Base-by-base conservation (phyloP, 2,329 filamentous ascomycete genomes). In the Fusarium goolgardi region DNA sequence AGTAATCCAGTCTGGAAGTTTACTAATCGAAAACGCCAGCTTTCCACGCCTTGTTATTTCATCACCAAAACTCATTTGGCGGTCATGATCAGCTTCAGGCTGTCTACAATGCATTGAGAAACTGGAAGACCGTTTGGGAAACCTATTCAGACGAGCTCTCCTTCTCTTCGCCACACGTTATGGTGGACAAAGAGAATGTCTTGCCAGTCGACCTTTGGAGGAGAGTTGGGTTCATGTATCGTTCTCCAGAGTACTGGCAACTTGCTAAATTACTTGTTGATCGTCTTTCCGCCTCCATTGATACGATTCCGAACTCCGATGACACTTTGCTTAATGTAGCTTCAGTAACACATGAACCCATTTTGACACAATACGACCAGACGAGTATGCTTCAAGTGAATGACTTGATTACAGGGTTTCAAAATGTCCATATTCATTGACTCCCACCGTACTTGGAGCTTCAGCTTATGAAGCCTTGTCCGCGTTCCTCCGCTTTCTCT, bases 331-430 rank as follows among this genome's bases (percentile, higher is more conserved):
- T 34, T n/a, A n/a, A 20, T 18, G 18, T 9, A 5, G 4, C n/a
- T 8, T 9, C 46, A 6, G 25, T 21, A 4, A 15, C 10, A 0
- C 27, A 59, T 16, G 53, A 59, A 4, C 53, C 53, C 0, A 59
- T 59, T 2, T 25, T 59, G 0, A 35, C 56, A 2, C 40, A 54
- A 20, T 59, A 59, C 21, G 56, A 59, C 18, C 56, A 59, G 2
- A 59, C 56, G 11, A 59, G 56, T 0, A 59, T 59, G 56, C 53
- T 59, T 12, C 56, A 59, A 31, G 53, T 59, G 1, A 59, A 59
- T 15, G 51, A 58, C 18, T 45, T 58, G 23, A 59, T 59, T 3
- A 50, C 41, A 1, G 54, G 34, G 6, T 59, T 41, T 25, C 51
- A 59, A 20, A 59, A 59, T n/a, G 34, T 59, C 4, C 54, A 59